These are phyloP conservation scores for Fusarium odoratissimum DNA, from an alignment of 2,329 filamentous ascomycete species.

Conservation along the genomic window DNA sequence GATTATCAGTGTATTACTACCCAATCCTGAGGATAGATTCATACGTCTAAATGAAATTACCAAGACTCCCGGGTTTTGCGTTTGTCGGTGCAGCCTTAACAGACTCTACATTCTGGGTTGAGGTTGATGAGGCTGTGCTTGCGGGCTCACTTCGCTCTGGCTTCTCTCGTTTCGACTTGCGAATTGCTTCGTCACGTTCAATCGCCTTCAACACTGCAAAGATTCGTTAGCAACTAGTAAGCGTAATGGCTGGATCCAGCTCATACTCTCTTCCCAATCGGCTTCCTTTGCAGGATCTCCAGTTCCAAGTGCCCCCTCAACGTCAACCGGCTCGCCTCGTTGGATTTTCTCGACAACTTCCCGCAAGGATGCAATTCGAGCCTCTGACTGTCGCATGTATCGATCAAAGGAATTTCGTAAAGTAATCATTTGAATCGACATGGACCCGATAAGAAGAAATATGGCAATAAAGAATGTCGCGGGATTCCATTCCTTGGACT, in stretches of 20 bases:
- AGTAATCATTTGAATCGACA: slow-evolving; percentile 92
- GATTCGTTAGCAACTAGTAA: slow-evolving; percentile 23
- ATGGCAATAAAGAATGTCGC: slow-evolving; percentile 86
- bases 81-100: slow-evolving; percentile 42
- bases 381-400: slow-evolving; percentile 80
- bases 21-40: slow-evolving; percentile 25
- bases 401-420: slow-evolving; percentile 80
- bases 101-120: slow-evolving; percentile 20
- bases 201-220: slow-evolving; percentile 72
- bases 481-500: slow-evolving; percentile 78
- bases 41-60: slow-evolving; percentile 62
- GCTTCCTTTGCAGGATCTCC: slow-evolving; percentile 79
- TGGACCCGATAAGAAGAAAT: slow-evolving; percentile 89
- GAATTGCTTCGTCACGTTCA: slow-evolving; percentile 69
- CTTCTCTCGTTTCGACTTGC: slow-evolving; percentile 58
- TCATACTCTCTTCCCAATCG: slow-evolving; percentile 87
- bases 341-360: slow-evolving; percentile 80
- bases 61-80: slow-evolving; percentile 50
- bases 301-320: slow-evolving; percentile 83
- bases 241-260: too few relatives aligned
- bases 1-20: slow-evolving; percentile 35
- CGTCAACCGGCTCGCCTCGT: slow-evolving; percentile 82
- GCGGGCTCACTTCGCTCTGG: slow-evolving; percentile 46
- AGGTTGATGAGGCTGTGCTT: slow-evolving; percentile 14
- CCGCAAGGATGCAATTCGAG: slow-evolving; percentile 78